These are phyloP conservation scores for Trichoderma endophyticum DNA, from an alignment of 2,329 filamentous ascomycete species.

Conservation along the genomic window DNA sequence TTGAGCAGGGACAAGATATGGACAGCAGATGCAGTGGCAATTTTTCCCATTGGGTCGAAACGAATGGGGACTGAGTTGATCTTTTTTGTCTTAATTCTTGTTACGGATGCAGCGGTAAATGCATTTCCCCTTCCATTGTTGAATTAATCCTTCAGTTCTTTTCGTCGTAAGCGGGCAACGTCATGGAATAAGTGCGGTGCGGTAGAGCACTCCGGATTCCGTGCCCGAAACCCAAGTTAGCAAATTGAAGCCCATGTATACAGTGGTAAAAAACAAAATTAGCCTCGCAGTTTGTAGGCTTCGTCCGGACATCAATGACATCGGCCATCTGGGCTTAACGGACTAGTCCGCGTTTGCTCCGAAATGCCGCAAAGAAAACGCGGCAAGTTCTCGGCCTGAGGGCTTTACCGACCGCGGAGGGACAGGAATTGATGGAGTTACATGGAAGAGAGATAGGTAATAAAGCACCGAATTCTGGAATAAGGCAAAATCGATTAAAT, in stretches of 20 bases:
- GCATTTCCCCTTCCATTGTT: not conserved
- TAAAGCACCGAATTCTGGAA: not conserved
- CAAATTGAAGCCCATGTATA: not conserved
- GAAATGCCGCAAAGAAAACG: not conserved
- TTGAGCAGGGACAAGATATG: not conserved
- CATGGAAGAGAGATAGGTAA: not conserved
- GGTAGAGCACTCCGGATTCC: not conserved
- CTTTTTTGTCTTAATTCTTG: not conserved
- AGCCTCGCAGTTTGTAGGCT: not conserved
- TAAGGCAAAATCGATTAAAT: not conserved
- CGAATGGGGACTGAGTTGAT: not conserved
- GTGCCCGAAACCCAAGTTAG: not conserved
- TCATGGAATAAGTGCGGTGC: not conserved
- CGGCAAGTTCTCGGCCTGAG: not conserved
- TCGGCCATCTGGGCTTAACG: not conserved
- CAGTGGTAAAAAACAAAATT: not conserved
- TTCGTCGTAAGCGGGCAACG: not conserved
- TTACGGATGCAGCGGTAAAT: conserved; percentile 4
- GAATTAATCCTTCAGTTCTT: not conserved
- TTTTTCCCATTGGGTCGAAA: not conserved
- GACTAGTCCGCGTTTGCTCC: not conserved
- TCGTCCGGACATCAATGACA: not conserved
- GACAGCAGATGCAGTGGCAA: not conserved
- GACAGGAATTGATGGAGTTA: not conserved
- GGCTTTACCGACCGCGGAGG: not conserved